Percentiles rank a stretch among this genome's conserved stretches.
phyloP scores from a whole-genome alignment of 257 asterid genomes.

The Mitragyna speciosa region DNA sequence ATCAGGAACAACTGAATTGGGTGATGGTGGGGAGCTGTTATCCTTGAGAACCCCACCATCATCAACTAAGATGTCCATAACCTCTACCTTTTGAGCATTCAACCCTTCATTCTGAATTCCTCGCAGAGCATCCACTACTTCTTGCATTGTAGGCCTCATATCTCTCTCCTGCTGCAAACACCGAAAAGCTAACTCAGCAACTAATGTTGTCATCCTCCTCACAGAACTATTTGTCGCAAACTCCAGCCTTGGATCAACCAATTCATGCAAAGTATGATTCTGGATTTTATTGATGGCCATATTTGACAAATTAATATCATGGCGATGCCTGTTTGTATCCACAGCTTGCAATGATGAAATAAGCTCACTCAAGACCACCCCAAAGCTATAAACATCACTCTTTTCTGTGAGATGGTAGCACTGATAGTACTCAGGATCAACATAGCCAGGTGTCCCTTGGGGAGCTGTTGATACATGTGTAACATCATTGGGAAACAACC shows the following conservation, averaged over 20 bases:
- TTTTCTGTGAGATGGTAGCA: slow-evolving; percentile 88
- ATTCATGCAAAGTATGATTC: slow-evolving; percentile 47
- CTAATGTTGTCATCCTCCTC: slow-evolving; percentile 59
- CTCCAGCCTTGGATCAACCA: slow-evolving; percentile 66
- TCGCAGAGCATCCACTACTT: slow-evolving; percentile 53
- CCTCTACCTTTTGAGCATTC: slow-evolving; percentile 51
- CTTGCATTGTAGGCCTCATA: slow-evolving; percentile 85
- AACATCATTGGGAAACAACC: slow-evolving; percentile 68
- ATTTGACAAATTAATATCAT: slow-evolving; percentile 69
- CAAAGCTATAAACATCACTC: slow-evolving; percentile 87
- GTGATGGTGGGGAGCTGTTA: slow-evolving; percentile 39
- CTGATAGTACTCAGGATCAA: slow-evolving; percentile 90
- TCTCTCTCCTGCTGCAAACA: slow-evolving; percentile 81
- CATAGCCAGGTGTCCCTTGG: slow-evolving; percentile 95
- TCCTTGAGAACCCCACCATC: slow-evolving; percentile 39
- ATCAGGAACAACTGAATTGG: slow-evolving; percentile 42
- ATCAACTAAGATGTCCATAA: slow-evolving; percentile 54
- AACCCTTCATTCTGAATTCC: slow-evolving; percentile 53
- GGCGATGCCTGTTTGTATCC: slow-evolving; percentile 70
- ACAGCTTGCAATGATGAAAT: slow-evolving; percentile 82
- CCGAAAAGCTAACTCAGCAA: slow-evolving; percentile 76
- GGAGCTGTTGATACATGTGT: slow-evolving; percentile 97
- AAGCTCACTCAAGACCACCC: slow-evolving; percentile 81
- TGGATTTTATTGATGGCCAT: slow-evolving; percentile 90
- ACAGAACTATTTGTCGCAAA: slow-evolving; percentile 44